Evolutionary conservation across 148 eudicot species (phyloP), one percentile per base, ranked within the genome.

Genomic region (Camellia japonica): DNA sequence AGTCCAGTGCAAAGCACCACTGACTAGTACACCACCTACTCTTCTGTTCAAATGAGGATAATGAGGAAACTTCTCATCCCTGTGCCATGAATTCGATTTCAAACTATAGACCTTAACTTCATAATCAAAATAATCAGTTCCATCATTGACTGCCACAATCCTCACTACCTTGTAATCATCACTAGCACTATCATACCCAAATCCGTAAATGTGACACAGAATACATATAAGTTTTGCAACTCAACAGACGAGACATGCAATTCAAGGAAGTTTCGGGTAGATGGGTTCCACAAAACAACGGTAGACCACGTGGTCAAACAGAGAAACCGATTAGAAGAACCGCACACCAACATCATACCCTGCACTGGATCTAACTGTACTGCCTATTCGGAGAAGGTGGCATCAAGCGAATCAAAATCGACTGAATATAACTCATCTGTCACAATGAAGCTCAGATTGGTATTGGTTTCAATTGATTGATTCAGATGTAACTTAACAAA

Each of bases 151-250:
- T 79, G 84, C 78, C 23, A 85, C 84, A 14, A 88, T 80, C 80
- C 91, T 84, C 14, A 90, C 86, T 63, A 90, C 77, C 42, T 88
- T 90, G 79, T 88, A 88, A 72, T 88, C 90, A 74, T 82, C 86
- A 14, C 15, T 64, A 19, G 58, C 78, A 51, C 41, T 60, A 81
- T 89, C 90, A 68, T 84, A 86, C 10, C 92, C 92, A 74, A 87
- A 87, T 12, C 92, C 92, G 49, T 84, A 84, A 7, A 82, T 70
- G 15, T 82, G 75, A 13, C 49, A 46, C 80, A 19, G 58, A 66
- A 6, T 19, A 66, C 0, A 12, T 19, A 3, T 20, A 23, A 15
- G 64, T 42, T 52, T 44, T 60, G 63, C 20, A 75, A 75, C 59
- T 85, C 86, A 10, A 86, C 59, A 0, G 74, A 44, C n/a, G 82